Evolutionary conservation across 176 grass and related monocot species (phyloP), one percentile per base, ranked within the genome.

Genomic region (Ananas comosus): DNA sequence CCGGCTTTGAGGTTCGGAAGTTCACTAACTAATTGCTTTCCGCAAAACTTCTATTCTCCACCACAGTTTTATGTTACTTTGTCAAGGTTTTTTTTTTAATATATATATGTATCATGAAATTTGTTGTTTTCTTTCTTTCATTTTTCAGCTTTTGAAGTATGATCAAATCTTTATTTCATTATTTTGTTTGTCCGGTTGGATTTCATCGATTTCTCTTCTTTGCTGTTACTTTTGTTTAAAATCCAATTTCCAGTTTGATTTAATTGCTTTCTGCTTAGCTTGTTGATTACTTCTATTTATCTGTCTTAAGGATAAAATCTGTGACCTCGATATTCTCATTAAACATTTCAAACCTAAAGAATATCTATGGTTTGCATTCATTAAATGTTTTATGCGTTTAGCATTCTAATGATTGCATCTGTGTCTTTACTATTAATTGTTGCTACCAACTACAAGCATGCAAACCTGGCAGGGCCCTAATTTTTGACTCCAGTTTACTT

Each of bases 1-100:
- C 86, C 4, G 33, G 4, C 91, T 58, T 81, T 73, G 78, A 89
- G 84, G 86, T 89, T 50, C 13, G 83, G 25, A 70, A 48, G 72
- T 8, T 42, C 33, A 6, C 33, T 7, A 42, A 42, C 4, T 29
- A 48, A 48, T 66, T 9, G 13, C 64, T 33, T 42, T 27, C 33
- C 13, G 1, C 13, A 13, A 8, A 1, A 48, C 48, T 66, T 64
- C 0, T 64, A 23, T 1, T 42, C 33, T 42, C 4, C 33, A 42
- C 33, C 33, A 42, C 33, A 6, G 33, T 6, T 42, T 42, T 42
- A 42, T 42, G 33, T 7, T 42, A 42, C 3, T 42, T 42, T 6
- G 1, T 12, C 22, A 14, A 59, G 19, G 3, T 21, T 16, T 8
- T 19, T 19, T 59, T 16, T 22, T 14, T 42, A 71, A 71, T 23